phyloP scores from a whole-genome alignment of 192 early-diverging fungal genomes.

The Entomortierella parvispora region DNA sequence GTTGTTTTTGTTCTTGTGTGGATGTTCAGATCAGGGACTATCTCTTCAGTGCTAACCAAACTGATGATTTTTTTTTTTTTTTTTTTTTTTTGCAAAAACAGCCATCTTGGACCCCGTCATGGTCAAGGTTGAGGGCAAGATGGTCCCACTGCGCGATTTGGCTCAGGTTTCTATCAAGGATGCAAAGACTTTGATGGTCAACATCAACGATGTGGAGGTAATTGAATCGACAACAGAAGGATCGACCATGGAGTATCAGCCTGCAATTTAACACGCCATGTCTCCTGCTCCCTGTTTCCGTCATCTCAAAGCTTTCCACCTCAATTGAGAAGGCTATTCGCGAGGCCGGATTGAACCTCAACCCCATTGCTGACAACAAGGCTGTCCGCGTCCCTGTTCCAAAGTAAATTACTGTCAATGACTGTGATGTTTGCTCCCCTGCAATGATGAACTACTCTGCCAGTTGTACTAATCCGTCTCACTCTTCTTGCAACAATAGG shows the following conservation, averaged over 20 bases:
- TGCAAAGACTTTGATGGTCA: conserved; percentile 82
- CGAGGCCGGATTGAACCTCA: conserved; percentile 79
- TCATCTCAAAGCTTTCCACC: conserved; percentile 52
- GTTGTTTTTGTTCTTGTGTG: neutral
- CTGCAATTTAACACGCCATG: neutral
- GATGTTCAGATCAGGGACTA: neutral
- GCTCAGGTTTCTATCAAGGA: conserved; percentile 87
- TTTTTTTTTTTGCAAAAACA: conserved; percentile 9
- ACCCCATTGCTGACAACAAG: conserved; percentile 79
- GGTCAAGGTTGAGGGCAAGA: conserved; percentile 66
- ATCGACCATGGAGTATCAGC: neutral
- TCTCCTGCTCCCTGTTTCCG: conserved; percentile 1
- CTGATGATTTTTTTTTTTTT: conserved; percentile 3
- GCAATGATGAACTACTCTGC: too few relatives aligned
- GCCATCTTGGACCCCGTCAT: conserved; percentile 77
- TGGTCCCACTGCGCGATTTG: conserved; percentile 68
- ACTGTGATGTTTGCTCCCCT: too few relatives aligned
- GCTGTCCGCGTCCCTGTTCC: conserved; percentile 82
- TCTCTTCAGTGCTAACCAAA: neutral
- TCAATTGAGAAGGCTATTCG: conserved; percentile 83
- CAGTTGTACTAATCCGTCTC: too few relatives aligned
- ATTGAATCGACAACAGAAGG: neutral
- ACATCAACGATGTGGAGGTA: conserved; percentile 79
- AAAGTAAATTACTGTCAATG: conserved; percentile 61
- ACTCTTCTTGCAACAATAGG: conserved; percentile 31